A percentile compares a stretch with the other conserved stretches of the same genome.
phyloP scores from a whole-genome alignment of 495 filamentous ascomycete species.

The Aspergillus carlsbadensis region DNA sequence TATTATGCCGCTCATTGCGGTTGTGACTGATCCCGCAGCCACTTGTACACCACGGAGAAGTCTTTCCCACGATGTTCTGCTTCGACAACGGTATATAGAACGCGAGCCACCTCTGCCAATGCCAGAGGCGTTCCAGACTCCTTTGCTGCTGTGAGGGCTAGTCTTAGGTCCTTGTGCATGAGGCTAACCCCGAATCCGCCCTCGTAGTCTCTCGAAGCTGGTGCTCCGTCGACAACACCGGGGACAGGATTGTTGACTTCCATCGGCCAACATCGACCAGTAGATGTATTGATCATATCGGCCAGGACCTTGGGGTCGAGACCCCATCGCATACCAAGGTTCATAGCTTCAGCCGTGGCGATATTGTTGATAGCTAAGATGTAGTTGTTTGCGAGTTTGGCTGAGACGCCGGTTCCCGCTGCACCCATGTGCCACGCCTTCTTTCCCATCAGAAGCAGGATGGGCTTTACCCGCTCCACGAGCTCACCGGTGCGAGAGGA shows the following conservation, averaged over 20 bases:
- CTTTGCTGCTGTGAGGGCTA: constrained; percentile 71
- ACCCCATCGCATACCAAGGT: constrained; percentile 80
- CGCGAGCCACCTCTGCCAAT: constrained; percentile 60
- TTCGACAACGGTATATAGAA: constrained; percentile 67
- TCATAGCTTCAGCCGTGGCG: constrained; percentile 90
- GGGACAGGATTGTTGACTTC: constrained; percentile 92
- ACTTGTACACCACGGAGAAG: constrained; percentile 84
- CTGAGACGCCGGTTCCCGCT: constrained; percentile 77
- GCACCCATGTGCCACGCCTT: constrained; percentile 77
- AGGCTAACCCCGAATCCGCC: constrained; percentile 82
- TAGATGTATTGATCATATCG: constrained; percentile 79
- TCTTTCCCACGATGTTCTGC: constrained; percentile 66
- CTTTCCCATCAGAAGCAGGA: constrained; percentile 78
- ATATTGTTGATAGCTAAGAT: constrained; percentile 90
- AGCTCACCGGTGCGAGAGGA: constrained; percentile 46
- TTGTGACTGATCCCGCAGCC: constrained; percentile 50
- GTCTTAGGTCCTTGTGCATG: constrained; percentile 79
- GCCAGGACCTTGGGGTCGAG: constrained; percentile 77
- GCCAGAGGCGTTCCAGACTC: constrained; percentile 65
- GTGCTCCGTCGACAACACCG: constrained; percentile 72
- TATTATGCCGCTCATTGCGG: constrained; percentile 5
- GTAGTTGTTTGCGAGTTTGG: constrained; percentile 93
- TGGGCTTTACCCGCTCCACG: constrained; percentile 57
- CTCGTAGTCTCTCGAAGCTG: constrained; percentile 69
- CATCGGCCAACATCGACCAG: constrained; percentile 86